Evolutionary conservation across 73 alveolate genomes (phyloP), one percentile per base, ranked within the genome.

Genomic region (Stentor coeruleus): DNA sequence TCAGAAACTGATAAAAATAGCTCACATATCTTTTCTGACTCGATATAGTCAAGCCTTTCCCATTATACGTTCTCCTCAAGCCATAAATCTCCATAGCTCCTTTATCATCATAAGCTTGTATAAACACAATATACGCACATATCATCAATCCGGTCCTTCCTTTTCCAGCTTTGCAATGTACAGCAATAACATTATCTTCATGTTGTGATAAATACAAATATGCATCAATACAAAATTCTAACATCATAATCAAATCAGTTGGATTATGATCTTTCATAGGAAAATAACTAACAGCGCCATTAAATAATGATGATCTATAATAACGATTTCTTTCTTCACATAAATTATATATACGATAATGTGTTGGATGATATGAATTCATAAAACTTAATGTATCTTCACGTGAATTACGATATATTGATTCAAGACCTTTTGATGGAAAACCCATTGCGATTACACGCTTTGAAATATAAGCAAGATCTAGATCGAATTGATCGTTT

Each of bases 121-220:
- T 88, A 90, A 89, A 96, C 75, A 97, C 87, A 58, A 97, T 76
- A 90, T 96, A 96, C 66, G 98, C 95, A 81, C 99, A 97, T 42
- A 97, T 97, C 99, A 97, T 97, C 38, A 97, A 97, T 3, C 99
- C 99, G 0, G 99, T 97, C 80, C 99, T 88, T 3, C 99, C 99
- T 87, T 97, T 97, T 15, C 99, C 99, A 14, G 99, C 99, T 83
- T 97, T 97, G 55, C 99, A 97, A 91, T 97, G 99, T 33, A 97
- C 95, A 2, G 97, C 99, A 6, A 97, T 99, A 2, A 96, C 98
- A 84, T 91, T 77, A 90, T 57, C 88, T 82, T 88, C 6, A 82
- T 85, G 57, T 60, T 41, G 59, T 81, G 58, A 28, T 49, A 87
- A 73, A 84, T 80, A 92, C n/a, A 87, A 84, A 37, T 89, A 93